A percentile compares a stretch with the other conserved stretches of the same genome.
phyloP scores from a whole-genome alignment of 768 basidiomycete species.

The Termitomyces sp. region DNA sequence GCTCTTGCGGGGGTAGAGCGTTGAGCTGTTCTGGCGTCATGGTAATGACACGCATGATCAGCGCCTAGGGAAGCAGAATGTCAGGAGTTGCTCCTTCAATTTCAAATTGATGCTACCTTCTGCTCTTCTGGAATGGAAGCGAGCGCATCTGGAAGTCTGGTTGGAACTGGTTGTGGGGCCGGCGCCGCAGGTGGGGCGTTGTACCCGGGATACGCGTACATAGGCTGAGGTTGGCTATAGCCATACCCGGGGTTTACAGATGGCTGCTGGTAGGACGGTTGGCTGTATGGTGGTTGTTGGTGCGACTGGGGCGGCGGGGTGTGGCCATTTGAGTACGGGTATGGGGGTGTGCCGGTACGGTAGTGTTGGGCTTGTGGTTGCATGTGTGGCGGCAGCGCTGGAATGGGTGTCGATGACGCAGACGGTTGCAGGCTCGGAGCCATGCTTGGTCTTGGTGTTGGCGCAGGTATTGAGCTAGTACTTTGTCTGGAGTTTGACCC shows the following conservation, averaged over 20 bases:
- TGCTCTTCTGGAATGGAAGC: slow-evolving; percentile 64
- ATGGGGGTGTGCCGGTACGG: slow-evolving; percentile 28
- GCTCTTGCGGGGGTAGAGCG: slow-evolving; percentile 64
- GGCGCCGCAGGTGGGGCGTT: slow-evolving; percentile 18
- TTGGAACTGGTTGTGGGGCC: slow-evolving; percentile 9
- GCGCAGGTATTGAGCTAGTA: slow-evolving; percentile 19
- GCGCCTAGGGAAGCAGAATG: not conserved
- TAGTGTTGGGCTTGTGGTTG: slow-evolving; percentile 27
- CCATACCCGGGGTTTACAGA: slow-evolving; percentile 9
- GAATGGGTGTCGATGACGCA: slow-evolving; percentile 27
- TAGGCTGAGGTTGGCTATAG: slow-evolving; percentile 17
- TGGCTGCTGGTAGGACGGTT: slow-evolving; percentile 4
- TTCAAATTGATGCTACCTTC: slow-evolving; percentile 35
- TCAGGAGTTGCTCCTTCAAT: slow-evolving; percentile 1
- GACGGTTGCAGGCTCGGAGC: slow-evolving; percentile 22
- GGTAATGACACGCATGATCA: slow-evolving; percentile 15
- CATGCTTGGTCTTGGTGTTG: slow-evolving; percentile 17
- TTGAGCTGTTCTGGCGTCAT: slow-evolving; percentile 87
- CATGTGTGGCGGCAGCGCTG: slow-evolving; percentile 45
- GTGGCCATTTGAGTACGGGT: slow-evolving; percentile 21
- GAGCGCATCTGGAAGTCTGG: slow-evolving; percentile 43
- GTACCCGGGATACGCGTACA: slow-evolving; percentile 8
- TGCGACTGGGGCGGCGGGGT: slow-evolving; percentile 3
- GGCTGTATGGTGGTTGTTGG: slow-evolving; percentile 9
- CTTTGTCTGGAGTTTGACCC: slow-evolving; percentile 20